Evolutionary conservation across 192 early-diverging fungal genomes (phyloP).

Genomic region (Linderina pennispora): DNA sequence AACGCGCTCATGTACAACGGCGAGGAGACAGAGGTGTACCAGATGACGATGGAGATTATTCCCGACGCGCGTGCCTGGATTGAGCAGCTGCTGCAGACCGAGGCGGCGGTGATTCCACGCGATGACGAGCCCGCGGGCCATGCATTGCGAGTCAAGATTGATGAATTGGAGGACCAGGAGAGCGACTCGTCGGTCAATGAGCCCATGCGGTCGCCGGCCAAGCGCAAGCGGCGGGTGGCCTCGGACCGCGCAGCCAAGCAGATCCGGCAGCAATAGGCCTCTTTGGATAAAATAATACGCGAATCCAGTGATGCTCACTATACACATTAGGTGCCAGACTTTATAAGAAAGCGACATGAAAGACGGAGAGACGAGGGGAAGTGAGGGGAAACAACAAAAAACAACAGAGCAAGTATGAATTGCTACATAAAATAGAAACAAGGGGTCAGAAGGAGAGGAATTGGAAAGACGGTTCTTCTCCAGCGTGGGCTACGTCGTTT

Average conservation of each 20-base stretch:
- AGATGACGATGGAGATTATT: conserved; percentile 80
- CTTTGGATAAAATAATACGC: background rate
- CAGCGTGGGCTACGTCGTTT: too few relatives aligned
- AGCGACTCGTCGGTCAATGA: conserved; percentile 34
- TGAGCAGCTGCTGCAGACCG: conserved; percentile 41
- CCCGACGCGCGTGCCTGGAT: conserved; percentile 73
- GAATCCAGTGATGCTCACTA: too few relatives aligned
- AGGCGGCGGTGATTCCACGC: conserved; percentile 31
- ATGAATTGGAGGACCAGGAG: conserved; percentile 23
- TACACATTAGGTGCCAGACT: too few relatives aligned
- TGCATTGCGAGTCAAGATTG: too few relatives aligned
- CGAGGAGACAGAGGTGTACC: conserved; percentile 79
- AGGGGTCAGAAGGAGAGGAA: too few relatives aligned
- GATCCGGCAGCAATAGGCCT: conserved; percentile 13
- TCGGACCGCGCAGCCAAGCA: conserved; percentile 40
- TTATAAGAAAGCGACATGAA: background rate
- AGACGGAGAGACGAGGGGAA: background rate
- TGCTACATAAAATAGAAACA: too few relatives aligned
- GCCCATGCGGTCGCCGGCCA: background rate
- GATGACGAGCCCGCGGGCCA: conserved; percentile 2
- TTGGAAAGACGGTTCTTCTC: too few relatives aligned
- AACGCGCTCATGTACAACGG: conserved; percentile 91
- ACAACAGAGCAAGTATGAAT: background rate
- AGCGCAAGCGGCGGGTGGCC: conserved; percentile 32
- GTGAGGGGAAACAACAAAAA: background rate